Conservation (phyloP, 2,329 filamentous ascomycete species). For the Neophaeococcomyces aloes region DNA sequence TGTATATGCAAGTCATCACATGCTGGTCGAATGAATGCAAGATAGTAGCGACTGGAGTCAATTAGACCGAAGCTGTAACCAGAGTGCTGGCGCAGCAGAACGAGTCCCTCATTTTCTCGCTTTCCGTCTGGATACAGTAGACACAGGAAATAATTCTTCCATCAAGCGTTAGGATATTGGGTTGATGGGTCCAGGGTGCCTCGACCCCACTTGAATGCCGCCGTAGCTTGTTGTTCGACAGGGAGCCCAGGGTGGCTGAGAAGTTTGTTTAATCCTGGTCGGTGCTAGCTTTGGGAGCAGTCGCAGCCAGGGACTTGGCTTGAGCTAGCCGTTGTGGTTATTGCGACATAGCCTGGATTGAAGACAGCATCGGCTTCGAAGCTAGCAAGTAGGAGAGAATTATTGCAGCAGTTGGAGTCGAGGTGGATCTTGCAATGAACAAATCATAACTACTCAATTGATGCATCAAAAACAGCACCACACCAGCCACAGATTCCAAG, state of each 20-base stretch:
- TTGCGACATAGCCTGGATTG: conserved; percentile 9
- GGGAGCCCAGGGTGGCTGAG: conserved; percentile 18
- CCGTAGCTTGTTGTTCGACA: conserved; percentile 3
- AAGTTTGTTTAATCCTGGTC: conserved; percentile 2
- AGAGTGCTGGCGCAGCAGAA: background rate
- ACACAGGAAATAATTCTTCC: conserved; percentile 16
- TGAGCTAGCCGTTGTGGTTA: conserved; percentile 4
- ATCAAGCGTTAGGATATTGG: conserved; percentile 16
- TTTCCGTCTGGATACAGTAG: conserved; percentile 15
- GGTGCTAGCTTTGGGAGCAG: conserved; percentile 18
- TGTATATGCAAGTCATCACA: conserved; percentile 9
- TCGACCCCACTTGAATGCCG: conserved; percentile 14
- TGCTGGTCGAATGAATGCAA: conserved; percentile 6
- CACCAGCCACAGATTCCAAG: conserved; percentile 3
- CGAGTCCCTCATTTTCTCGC: conserved; percentile 13
- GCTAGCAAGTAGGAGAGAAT: too few species aligned
- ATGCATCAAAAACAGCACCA: background rate
- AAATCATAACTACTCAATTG: background rate
- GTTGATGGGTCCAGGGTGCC: conserved; percentile 15
- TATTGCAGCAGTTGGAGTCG: too few species aligned
- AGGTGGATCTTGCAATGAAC: background rate
- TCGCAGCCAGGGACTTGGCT: conserved; percentile 20
- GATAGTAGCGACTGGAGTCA: conserved; percentile 1
- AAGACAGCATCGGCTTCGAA: conserved; percentile 3
- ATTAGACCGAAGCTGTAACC: conserved; percentile 2